phyloP scores from a whole-genome alignment of 805 yeast genomes.

The Starmerella bacillaris region DNA sequence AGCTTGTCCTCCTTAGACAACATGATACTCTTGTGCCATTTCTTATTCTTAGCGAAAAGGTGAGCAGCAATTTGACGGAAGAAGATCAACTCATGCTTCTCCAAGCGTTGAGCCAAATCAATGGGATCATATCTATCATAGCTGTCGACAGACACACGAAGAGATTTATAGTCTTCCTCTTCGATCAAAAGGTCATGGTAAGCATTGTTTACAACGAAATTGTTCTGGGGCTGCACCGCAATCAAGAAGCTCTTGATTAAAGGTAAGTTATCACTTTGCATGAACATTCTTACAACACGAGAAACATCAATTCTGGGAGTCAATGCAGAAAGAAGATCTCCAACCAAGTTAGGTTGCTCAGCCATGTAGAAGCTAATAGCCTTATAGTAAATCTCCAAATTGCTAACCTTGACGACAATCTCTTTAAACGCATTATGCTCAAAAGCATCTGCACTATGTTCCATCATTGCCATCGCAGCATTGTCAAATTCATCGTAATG shows the following conservation, averaged over 20 bases:
- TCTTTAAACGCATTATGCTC: slow-evolving; percentile 92
- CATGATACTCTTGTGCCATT: slow-evolving; percentile 75
- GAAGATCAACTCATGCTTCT: slow-evolving; percentile 75
- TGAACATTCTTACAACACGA: slow-evolving; percentile 85
- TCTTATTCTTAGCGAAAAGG: slow-evolving; percentile 82
- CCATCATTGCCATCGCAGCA: slow-evolving; percentile 93
- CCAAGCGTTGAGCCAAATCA: slow-evolving; percentile 81
- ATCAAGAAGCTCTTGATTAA: slow-evolving; percentile 88
- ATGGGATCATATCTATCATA: slow-evolving; percentile 83
- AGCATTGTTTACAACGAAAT: slow-evolving; percentile 80
- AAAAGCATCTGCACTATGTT: slow-evolving; percentile 77
- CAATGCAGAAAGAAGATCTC: slow-evolving; percentile 67
- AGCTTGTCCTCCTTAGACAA: slow-evolving; percentile 79
- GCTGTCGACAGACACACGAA: slow-evolving; percentile 70
- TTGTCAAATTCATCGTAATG: slow-evolving; percentile 99
- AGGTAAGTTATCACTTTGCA: slow-evolving; percentile 89
- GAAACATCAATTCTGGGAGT: slow-evolving; percentile 84
- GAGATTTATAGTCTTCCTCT: slow-evolving; percentile 86
- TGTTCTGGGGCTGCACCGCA: slow-evolving; percentile 77
- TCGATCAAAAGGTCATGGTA: slow-evolving; percentile 90
- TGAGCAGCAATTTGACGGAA: slow-evolving; percentile 94
- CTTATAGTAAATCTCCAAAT: slow-evolving; percentile 90
- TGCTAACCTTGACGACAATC: slow-evolving; percentile 81
- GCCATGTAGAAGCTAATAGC: slow-evolving; percentile 87
- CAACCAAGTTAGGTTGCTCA: slow-evolving; percentile 78